phyloP scores from a whole-genome alignment of 768 basidiomycete species.

The Krasilnikovozyma curviuscula region DNA sequence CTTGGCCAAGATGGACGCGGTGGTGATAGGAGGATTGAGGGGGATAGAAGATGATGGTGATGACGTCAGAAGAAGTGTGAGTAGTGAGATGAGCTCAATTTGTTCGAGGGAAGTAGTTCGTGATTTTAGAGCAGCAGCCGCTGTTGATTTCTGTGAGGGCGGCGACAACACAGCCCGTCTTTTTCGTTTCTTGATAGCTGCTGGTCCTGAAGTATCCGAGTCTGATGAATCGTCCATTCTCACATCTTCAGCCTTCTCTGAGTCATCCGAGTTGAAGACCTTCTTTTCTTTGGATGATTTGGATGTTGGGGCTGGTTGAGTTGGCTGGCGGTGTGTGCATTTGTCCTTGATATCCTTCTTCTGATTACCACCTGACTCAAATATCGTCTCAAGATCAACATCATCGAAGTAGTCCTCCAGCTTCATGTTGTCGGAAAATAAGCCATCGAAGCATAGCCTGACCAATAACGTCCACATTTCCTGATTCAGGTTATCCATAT shows the following conservation, averaged over 20 bases:
- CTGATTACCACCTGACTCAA: too few relatives aligned
- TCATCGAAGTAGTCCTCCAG: neutral
- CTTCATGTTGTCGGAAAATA: slow-evolving; percentile 21
- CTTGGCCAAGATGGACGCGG: slow-evolving; percentile 35
- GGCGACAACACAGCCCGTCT: too few relatives aligned
- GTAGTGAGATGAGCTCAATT: slow-evolving; percentile 44
- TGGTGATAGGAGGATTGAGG: slow-evolving; percentile 39
- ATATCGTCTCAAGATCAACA: too few relatives aligned
- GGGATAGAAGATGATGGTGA: slow-evolving; percentile 42
- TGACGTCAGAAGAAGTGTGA: slow-evolving; percentile 28
- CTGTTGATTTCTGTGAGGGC: too few relatives aligned
- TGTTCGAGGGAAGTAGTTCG: slow-evolving; percentile 34
- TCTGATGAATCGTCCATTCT: too few relatives aligned
- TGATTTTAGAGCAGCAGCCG: neutral
- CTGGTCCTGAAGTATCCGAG: neutral
- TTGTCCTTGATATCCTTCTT: slow-evolving; percentile 10
- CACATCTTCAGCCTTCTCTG: too few relatives aligned
- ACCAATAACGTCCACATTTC: slow-evolving; percentile 48
- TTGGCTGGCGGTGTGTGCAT: too few relatives aligned
- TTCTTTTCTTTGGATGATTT: slow-evolving; percentile 26
- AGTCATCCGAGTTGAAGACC: slow-evolving; percentile 20
- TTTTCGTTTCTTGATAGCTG: neutral
- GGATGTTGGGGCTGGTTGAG: too few relatives aligned
- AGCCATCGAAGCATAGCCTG: slow-evolving; percentile 53
- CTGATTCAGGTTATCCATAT: slow-evolving; percentile 54